Conservation (phyloP, 2,329 filamentous ascomycete species). For the Leptographium flavum region DNA sequence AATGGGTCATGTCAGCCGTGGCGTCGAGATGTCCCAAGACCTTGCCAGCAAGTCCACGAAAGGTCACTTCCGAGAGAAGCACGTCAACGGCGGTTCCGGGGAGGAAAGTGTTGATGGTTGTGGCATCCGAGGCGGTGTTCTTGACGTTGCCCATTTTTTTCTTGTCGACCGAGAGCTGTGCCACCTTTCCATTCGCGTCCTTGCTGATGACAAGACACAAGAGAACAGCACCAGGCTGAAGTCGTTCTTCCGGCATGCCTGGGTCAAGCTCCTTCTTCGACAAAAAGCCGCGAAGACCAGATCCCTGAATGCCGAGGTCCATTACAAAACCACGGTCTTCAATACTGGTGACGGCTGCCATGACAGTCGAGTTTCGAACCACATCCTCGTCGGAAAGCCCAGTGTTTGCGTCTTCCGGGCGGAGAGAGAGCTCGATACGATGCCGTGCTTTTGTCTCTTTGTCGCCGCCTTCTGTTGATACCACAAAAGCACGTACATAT, state of each 20-base stretch:
- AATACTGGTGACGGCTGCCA: conserved; percentile 80
- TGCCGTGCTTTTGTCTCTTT: conserved; percentile 51
- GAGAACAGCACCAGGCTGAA: conserved; percentile 74
- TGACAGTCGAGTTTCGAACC: conserved; percentile 61
- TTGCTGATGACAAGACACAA: conserved; percentile 69
- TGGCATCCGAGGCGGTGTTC: conserved; percentile 57
- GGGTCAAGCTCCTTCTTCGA: conserved; percentile 67
- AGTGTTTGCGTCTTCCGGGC: conserved; percentile 64
- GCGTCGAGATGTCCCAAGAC: conserved; percentile 84
- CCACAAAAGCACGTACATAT: conserved; percentile 73
- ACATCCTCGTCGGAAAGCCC: conserved; percentile 60
- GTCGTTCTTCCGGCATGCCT: conserved; percentile 41
- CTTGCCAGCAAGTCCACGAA: conserved; percentile 71
- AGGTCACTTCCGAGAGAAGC: conserved; percentile 60
- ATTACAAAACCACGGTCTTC: conserved; percentile 93
- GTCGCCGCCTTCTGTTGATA: conserved; percentile 57
- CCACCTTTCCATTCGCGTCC: conserved; percentile 63
- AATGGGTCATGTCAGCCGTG: conserved; percentile 83
- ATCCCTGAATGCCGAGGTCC: conserved; percentile 65
- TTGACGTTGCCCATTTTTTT: conserved; percentile 53
- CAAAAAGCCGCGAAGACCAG: conserved; percentile 66
- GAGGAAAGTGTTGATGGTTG: conserved; percentile 78
- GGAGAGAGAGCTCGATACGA: conserved; percentile 75
- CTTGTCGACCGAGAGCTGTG: conserved; percentile 68
- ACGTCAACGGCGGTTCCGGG: conserved; percentile 86